A percentile compares a stretch with the other conserved stretches of the same genome.
These are phyloP conservation scores for Sphaerobolus stellatus DNA, from an alignment of 1,284 basidiomycete species.

Conservation along the genomic window DNA sequence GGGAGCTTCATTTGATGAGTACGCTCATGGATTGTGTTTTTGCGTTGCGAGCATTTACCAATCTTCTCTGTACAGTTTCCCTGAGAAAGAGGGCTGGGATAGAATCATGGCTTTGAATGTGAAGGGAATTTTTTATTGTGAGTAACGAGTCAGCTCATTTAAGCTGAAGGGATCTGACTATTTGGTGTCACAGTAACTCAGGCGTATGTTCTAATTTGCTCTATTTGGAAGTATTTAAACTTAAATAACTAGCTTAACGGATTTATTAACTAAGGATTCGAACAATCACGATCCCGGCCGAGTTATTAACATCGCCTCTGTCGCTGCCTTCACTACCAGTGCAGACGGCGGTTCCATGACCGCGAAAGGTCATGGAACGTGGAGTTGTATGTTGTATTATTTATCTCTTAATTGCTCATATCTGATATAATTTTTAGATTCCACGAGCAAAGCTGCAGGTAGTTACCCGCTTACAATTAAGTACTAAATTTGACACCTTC, in stretches of 20 bases:
- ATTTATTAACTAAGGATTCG: constrained; percentile 66
- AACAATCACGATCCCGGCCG: constrained; percentile 66
- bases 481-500: neutral
- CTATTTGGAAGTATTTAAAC: constrained; percentile 7
- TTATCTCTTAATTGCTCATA: neutral
- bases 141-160: constrained; percentile 24
- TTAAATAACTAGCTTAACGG: constrained; percentile 47
- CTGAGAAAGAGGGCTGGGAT: constrained; percentile 70
- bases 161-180: neutral
- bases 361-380: constrained; percentile 64
- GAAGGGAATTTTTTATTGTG: constrained; percentile 79
- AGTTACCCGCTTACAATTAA: constrained; percentile 4
- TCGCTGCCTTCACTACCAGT: constrained; percentile 58
- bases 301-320: constrained; percentile 82
- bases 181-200: constrained; percentile 51
- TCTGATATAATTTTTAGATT: constrained; percentile 45
- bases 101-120: constrained; percentile 76
- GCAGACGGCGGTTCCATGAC: constrained; percentile 53
- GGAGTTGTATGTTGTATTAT: constrained; percentile 64
- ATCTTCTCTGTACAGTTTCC: neutral
- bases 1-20: constrained; percentile 73
- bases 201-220: constrained; percentile 44
- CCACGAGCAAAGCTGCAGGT: constrained; percentile 78
- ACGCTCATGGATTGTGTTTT: constrained; percentile 42
- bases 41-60: neutral